These are phyloP conservation scores for Crithidia thermophila DNA, from an alignment of 208 protist species.

Conservation along the genomic window DNA sequence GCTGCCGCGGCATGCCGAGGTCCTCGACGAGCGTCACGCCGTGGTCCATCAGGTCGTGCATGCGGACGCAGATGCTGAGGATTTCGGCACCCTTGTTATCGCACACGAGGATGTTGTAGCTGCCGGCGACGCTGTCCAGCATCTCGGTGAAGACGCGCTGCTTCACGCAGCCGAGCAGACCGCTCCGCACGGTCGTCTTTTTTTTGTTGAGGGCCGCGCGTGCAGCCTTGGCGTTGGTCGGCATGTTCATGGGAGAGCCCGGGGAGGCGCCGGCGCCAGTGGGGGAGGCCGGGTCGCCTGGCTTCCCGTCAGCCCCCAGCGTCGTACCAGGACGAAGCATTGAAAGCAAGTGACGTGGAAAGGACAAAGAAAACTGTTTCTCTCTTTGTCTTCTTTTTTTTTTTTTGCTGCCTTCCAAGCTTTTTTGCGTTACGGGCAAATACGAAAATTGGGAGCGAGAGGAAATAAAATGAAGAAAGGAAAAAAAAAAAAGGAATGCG, in stretches of 20 bases:
- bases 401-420: constrained; percentile 1
- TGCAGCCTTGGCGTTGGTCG: constrained; percentile 10
- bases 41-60: constrained; percentile 83
- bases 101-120: constrained; percentile 76
- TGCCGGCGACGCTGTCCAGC: constrained; percentile 54
- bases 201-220: constrained; percentile 19
- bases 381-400: too few relatives aligned
- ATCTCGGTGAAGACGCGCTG: constrained; percentile 58
- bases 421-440: neutral
- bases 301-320: constrained; percentile 2
- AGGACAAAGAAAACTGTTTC: too few relatives aligned
- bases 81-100: constrained; percentile 57
- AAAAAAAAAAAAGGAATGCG: constrained; percentile 1
- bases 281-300: neutral
- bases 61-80: constrained; percentile 64
- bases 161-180: constrained; percentile 64
- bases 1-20: constrained; percentile 56
- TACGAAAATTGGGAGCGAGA: neutral
- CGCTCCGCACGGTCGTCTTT: constrained; percentile 21
- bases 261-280: neutral
- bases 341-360: too few relatives aligned
- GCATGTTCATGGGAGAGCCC: neutral
- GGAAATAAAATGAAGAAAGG: neutral
- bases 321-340: constrained; percentile 12
- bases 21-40: constrained; percentile 82